Base-by-base conservation (phyloP, 371 early-diverging fungal species). In the Mortierella sp. region DNA sequence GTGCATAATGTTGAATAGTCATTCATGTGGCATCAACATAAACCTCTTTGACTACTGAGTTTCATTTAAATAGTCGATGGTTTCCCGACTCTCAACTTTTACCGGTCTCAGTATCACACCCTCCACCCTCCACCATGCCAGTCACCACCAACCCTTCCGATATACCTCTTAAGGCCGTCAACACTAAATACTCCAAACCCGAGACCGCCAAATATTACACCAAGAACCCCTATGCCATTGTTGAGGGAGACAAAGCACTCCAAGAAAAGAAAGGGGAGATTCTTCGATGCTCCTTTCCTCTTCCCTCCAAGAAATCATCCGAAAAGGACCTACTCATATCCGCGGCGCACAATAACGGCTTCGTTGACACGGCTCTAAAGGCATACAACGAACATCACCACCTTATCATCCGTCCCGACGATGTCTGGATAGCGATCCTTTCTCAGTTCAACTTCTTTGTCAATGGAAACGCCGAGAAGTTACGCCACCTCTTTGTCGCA, bases 351-450 rank as follows among this genome's bases (percentile, higher is more conserved):
- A 55, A 48, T 42, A 78, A 78, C 47, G 77, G 77, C 21, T 77
- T 77, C 10, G 77, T 77, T 9, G 31, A 44, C 47, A 60, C 84
- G 19, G 76, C 76, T 14, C 24, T 77, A 24, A 11, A 72, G 42
- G 77, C 84, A 28, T 84, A 84, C 71, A 84, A 71, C 71, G 58
- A 83, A 38, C 84, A 84, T 44, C 81, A 81, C 65, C 74, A 74
- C 11, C 84, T 84, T 74, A 44, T 76, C 50, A 28, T 84, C 54
- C 77, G 76, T 73, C 81, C 83, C 16, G 82, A 84, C 47, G 84
- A 84, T 55, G 72, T 84, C 21, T 84, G 84, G 84, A 75, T 74
- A 26, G 44, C 84, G n/a, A 75, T 84, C 58, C 78, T 75, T 71
- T 74, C 77, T 52, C 81, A 81, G 55, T 77, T 84, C 72, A 82